Conservation (phyloP, 2,329 filamentous ascomycete genomes). For the Cercospora janseana region DNA sequence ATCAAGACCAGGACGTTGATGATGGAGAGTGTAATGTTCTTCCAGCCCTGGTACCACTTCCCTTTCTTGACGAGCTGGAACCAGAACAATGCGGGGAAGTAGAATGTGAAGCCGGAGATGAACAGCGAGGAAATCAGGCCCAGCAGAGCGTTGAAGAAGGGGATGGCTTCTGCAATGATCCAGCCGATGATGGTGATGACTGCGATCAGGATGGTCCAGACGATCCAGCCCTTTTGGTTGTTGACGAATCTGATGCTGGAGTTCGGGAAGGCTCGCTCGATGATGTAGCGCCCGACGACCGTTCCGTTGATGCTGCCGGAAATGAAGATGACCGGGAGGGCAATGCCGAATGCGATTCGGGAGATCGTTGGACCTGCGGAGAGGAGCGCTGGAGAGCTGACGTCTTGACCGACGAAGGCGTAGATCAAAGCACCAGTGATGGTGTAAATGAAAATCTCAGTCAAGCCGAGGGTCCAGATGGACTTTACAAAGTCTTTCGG, state of each 20-base stretch:
- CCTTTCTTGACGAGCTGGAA: constrained; percentile 49
- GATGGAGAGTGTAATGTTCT: constrained; percentile 47
- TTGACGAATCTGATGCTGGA: constrained; percentile 50
- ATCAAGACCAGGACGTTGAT: constrained; percentile 47
- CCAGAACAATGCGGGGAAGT: constrained; percentile 42
- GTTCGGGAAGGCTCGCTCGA: constrained; percentile 61
- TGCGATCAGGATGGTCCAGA: constrained; percentile 61
- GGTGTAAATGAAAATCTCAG: constrained; percentile 64
- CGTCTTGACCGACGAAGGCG: constrained; percentile 60
- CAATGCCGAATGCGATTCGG: constrained; percentile 68
- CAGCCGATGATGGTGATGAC: constrained; percentile 62
- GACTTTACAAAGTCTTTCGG: constrained; percentile 62
- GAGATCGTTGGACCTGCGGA: constrained; percentile 57
- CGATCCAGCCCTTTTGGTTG: constrained; percentile 47
- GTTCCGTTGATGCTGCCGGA: constrained; percentile 69
- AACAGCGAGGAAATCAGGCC: constrained; percentile 64
- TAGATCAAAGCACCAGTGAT: constrained; percentile 68
- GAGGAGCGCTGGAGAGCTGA: constrained; percentile 65
- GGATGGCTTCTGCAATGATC: constrained; percentile 70
- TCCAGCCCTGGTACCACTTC: constrained; percentile 47
- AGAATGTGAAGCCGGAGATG: constrained; percentile 61
- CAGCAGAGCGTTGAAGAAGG: constrained; percentile 69
- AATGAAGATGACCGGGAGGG: constrained; percentile 70
- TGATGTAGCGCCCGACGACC: constrained; percentile 54
- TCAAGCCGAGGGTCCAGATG: constrained; percentile 58